Base-by-base conservation (phyloP, 441 rosid species). In the Pelargonium exstipulatum region DNA sequence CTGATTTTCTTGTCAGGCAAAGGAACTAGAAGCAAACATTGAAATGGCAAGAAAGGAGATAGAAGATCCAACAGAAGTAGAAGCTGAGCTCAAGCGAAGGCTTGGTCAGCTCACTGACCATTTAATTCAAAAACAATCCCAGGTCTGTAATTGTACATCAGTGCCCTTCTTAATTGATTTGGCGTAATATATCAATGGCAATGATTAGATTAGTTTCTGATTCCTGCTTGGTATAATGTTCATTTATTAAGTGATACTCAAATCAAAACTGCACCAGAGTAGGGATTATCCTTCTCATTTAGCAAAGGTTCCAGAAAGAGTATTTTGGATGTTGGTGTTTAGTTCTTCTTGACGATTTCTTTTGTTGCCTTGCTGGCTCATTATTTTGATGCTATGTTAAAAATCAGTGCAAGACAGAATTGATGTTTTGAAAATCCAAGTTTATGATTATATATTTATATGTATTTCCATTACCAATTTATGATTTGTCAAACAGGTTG, bases 111-210 rank as follows among this genome's bases (percentile, higher is more conserved):
- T 90, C 70, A 91, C 98, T 67, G 97, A 93, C 83, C 97, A 87
- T 86, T 83, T 93, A 75, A 90, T 94, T 84, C 96, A 94, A 84
- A 91, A 94, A 80, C 97, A 91, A 80, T 84, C 95, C 64, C 97
- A 91, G 98, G 98, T 93, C 64, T 81, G 76, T 73, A 32, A 69
- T 64, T 45, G 45, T 68, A 69, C 76, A 46, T 74, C 62, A 55
- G 62, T 8, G 22, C 62, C 29, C 35, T 68, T 40, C 35, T 17
- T 62, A 51, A 51, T 62, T 9, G 6, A 10, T 17, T 24, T 20
- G 24, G 43, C 1, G 26, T 45, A 16, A 1, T 68, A 5, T 53
- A 17, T 51, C 49, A 51, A 62, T 49, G 12, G 51, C 4, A 17
- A 61, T 68, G 69, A 37, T 58, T 60, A 62, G 49, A 14, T 53